phyloP scores from a whole-genome alignment of 768 basidiomycete species.

The Trametes gibbosa region DNA sequence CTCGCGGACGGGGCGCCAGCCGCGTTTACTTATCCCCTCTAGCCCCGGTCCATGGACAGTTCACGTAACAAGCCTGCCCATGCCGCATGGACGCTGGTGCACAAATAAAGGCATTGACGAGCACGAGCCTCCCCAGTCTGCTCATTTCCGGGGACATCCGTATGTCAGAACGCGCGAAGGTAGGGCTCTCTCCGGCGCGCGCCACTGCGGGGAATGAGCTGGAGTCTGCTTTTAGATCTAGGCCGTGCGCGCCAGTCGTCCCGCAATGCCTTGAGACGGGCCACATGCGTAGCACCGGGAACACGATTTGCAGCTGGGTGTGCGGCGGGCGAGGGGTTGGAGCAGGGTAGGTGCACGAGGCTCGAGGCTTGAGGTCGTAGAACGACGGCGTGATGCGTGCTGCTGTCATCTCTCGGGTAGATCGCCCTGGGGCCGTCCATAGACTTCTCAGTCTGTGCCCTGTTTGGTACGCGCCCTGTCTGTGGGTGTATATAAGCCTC shows the following conservation, averaged over 20 bases:
- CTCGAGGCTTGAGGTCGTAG: neutral
- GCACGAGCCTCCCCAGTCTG: neutral
- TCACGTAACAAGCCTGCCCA: conserved; percentile 4
- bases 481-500: conserved; percentile 2
- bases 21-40: conserved; percentile 1
- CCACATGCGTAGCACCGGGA: neutral
- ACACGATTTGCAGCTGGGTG: too few species aligned
- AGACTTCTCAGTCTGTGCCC: neutral
- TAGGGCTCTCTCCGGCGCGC: neutral
- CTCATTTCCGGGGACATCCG: conserved; percentile 7
- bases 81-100: conserved; percentile 2
- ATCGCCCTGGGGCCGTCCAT: neutral
- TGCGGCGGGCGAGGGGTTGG: neutral
- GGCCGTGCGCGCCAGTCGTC: neutral
- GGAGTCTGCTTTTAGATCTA: neutral
- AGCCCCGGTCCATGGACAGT: conserved; percentile 8
- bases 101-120: too few species aligned
- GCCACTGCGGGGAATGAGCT: neutral
- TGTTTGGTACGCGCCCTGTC: too few species aligned
- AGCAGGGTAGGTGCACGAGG: neutral
- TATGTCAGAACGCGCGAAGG: conserved; percentile 9
- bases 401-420: neutral
- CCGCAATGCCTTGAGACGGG: neutral
- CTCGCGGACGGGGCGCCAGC: neutral
- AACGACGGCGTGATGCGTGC: conserved; percentile 1